These are phyloP conservation scores for Serendipita sp. DNA, from an alignment of 768 basidiomycete genomes.

Conservation along the genomic window DNA sequence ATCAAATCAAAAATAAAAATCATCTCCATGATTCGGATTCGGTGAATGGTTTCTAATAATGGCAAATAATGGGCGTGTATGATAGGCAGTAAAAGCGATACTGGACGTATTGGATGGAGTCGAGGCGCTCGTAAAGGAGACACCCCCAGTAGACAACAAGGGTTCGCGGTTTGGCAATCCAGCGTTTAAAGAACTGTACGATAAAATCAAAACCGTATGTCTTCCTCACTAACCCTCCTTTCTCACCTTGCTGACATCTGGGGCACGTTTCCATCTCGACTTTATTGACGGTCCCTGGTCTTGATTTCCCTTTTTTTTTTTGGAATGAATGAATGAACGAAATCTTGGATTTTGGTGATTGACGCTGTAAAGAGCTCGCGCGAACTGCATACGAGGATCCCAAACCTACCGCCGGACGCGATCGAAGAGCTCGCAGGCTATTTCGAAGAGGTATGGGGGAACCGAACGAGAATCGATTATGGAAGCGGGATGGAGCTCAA, in stretches of 20 bases:
- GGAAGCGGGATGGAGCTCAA: slow-evolving; percentile 99
- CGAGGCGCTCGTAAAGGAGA: slow-evolving; percentile 44
- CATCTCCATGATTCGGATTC: neutral
- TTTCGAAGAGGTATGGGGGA: slow-evolving; percentile 83
- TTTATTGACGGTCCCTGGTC: neutral
- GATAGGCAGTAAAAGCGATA: slow-evolving; percentile 46
- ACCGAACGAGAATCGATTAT: slow-evolving; percentile 82
- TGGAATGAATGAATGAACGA: too few relatives aligned
- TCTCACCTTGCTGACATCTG: neutral
- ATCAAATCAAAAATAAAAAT: too few relatives aligned
- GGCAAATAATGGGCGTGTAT: neutral
- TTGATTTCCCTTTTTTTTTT: too few relatives aligned
- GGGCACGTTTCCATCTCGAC: neutral
- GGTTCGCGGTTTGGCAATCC: slow-evolving; percentile 94
- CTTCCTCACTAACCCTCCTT: neutral
- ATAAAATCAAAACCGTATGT: slow-evolving; percentile 52
- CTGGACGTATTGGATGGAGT: slow-evolving; percentile 49
- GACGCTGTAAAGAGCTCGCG: slow-evolving; percentile 30
- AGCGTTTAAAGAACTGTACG: slow-evolving; percentile 84
- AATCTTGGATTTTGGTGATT: neutral
- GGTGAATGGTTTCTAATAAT: neutral
- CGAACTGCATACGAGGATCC: slow-evolving; percentile 39
- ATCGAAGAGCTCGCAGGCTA: slow-evolving; percentile 61
- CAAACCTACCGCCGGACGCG: slow-evolving; percentile 38
- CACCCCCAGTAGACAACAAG: slow-evolving; percentile 77